phyloP scores from a whole-genome alignment of 1,284 basidiomycete species.

The Phaffia rhodozyma region DNA sequence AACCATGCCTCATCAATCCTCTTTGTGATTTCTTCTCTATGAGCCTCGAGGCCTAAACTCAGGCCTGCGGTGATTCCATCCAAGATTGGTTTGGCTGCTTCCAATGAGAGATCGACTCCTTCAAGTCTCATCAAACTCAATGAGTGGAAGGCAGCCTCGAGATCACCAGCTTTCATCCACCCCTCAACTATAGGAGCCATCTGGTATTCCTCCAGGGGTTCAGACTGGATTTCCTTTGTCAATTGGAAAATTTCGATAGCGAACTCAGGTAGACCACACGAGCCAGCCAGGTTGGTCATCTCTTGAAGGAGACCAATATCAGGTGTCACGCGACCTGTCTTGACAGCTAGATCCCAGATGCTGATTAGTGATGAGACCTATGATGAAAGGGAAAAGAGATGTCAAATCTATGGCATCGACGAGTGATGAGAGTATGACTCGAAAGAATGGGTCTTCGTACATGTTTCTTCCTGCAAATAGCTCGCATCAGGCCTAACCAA shows the following conservation, averaged over 20 bases:
- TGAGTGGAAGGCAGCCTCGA: conserved; percentile 49
- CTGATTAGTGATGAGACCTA: not conserved
- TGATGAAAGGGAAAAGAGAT: too few relatives aligned
- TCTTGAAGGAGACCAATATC: conserved; percentile 55
- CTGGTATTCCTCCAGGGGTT: conserved; percentile 49
- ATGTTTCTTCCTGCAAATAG: not conserved
- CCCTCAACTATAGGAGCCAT: conserved; percentile 56
- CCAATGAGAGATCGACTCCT: conserved; percentile 39
- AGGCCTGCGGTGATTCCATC: not conserved
- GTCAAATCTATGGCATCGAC: not conserved
- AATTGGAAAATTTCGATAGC: conserved; percentile 48
- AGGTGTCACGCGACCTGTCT: conserved; percentile 43
- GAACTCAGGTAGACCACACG: conserved; percentile 50
- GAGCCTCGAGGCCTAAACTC: not conserved
- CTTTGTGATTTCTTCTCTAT: not conserved
- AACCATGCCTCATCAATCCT: conserved; percentile 12
- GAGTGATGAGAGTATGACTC: not conserved
- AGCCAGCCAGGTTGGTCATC: conserved; percentile 54
- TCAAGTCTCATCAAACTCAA: conserved; percentile 47
- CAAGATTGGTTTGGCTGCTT: conserved; percentile 39
- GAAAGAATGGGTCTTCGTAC: not conserved
- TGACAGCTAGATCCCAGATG: conserved; percentile 33
- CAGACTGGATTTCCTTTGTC: conserved; percentile 40
- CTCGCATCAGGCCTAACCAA: conserved; percentile 6
- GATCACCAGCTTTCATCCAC: conserved; percentile 42